A percentile compares a stretch with the other conserved stretches of the same genome.
phyloP scores from a whole-genome alignment of 1,139 yeast genomes.

The Diutina rugosa region DNA sequence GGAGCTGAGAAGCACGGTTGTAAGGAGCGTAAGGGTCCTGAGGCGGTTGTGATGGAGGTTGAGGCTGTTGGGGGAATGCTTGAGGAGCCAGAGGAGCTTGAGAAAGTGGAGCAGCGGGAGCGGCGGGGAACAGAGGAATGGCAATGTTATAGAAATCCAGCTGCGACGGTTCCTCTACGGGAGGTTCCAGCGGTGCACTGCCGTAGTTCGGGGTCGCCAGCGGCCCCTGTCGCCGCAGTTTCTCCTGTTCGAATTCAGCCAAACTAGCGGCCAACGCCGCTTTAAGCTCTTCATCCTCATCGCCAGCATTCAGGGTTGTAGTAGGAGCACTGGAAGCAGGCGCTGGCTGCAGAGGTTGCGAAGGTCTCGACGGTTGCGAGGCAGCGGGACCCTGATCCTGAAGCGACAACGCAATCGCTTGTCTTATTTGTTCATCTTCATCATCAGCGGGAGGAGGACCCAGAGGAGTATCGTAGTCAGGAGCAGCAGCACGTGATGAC shows the following conservation, averaged over 20 bases:
- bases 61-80: not conserved
- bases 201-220: slow-evolving; percentile 1
- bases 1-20: not conserved
- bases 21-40: not conserved
- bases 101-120: not conserved
- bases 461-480: not conserved
- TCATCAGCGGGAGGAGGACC: slow-evolving; percentile 11
- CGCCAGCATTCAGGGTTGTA: slow-evolving; percentile 6
- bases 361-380: slow-evolving; percentile 7
- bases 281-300: slow-evolving; percentile 73
- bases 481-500: not conserved
- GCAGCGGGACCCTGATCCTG: slow-evolving; percentile 29
- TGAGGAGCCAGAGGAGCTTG: not conserved
- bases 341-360: slow-evolving; percentile 5
- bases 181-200: slow-evolving; percentile 6
- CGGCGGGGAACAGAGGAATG: not conserved
- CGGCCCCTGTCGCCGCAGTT: slow-evolving; percentile 6
- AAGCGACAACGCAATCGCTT: slow-evolving; percentile 70
- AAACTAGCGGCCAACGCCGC: slow-evolving; percentile 95
- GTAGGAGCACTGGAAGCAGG: slow-evolving; percentile 3
- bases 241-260: slow-evolving; percentile 28
- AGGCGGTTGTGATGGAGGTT: not conserved
- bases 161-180: not conserved
- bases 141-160: not conserved
- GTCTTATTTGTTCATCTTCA: slow-evolving; percentile 67